Base-by-base conservation (phyloP, 140 eudicot genomes). In the Oenanthe javanica region DNA sequence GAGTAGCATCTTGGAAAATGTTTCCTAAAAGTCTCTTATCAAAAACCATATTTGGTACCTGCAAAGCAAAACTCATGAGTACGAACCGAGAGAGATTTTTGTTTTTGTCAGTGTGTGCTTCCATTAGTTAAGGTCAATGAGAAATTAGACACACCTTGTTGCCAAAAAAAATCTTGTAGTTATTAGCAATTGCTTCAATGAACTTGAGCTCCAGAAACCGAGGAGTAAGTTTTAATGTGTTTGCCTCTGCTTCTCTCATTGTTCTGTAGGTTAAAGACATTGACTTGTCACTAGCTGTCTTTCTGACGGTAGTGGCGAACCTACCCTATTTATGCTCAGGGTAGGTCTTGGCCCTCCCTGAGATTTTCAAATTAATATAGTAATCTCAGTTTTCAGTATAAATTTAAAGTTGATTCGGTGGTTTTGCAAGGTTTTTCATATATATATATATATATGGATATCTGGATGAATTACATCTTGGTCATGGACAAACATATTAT, bases 191-290 rank as follows among this genome's bases (percentile, higher is more conserved):
- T 19, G 96, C 93, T 88, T 94, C 95, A 13, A 92, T 92, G 81
- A 89, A 92, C 80, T 82, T 89, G 83, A 92, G 95, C 85, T 92
- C 97, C 80, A 94, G 82, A 86, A 81, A 92, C 73, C 89, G 85
- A 16, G 98, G 94, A 57, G 98, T 90, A 15, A 92, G 97, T 88
- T 82, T 92, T 91, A 94, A 72, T 78, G 75, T 92, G 90, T 94
- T 90, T 79, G 97, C 97, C 87, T 94, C 98, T 1, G 97, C 97
- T 85, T 94, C 98, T 86, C 80, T 94, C 86, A 94, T 77, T 59
- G 91, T 86, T 85, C 98, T 94, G 85, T 6, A 85, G 50, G 51
- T 21, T 8, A 75, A 42, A 70, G 50, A 83, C 72, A 71, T 21
- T 40, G 36, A 55, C n/a, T 18, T 55, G 55, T 79, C 12, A 59